Evolutionary conservation across 345 rosid species (phyloP).

Genomic region (Pseudoturritis turrita): DNA sequence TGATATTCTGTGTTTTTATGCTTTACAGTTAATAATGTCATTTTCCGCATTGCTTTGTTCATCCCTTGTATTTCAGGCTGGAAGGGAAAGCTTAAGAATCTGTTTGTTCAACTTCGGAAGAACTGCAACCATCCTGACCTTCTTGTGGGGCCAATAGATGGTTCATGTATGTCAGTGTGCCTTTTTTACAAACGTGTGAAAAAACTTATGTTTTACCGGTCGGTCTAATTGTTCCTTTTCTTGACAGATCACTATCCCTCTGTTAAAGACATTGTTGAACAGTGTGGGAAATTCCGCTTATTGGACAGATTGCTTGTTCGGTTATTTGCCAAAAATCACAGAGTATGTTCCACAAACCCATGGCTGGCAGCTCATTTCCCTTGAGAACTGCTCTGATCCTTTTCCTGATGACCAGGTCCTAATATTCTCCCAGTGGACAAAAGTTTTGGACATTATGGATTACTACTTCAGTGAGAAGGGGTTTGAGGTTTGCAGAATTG

Average conservation of each 20-base stretch:
- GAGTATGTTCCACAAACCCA: conserved; percentile 41
- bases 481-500: conserved; percentile 83
- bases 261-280: conserved; percentile 67
- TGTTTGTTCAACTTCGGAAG: conserved; percentile 80
- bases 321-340: conserved; percentile 68
- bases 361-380: neutral
- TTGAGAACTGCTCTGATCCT: conserved; percentile 15
- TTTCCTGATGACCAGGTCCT: conserved; percentile 54
- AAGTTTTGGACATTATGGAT: conserved; percentile 84
- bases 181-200: neutral
- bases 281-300: conserved; percentile 90
- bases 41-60: neutral
- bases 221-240: conserved; percentile 3
- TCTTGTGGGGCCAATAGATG: conserved; percentile 57
- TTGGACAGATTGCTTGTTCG: conserved; percentile 62
- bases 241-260: conserved; percentile 72
- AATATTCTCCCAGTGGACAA: conserved; percentile 90
- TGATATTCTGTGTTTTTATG: neutral
- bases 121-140: conserved; percentile 99
- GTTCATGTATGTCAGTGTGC: conserved; percentile 53
- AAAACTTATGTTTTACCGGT: neutral
- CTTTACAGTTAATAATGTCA: neutral
- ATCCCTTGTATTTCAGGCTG: conserved; percentile 32
- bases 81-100: conserved; percentile 74
- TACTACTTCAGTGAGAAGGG: conserved; percentile 93